Evolutionary conservation across 176 grass and related monocot species (phyloP).

Genomic region (Neostapfia colusana): DNA sequence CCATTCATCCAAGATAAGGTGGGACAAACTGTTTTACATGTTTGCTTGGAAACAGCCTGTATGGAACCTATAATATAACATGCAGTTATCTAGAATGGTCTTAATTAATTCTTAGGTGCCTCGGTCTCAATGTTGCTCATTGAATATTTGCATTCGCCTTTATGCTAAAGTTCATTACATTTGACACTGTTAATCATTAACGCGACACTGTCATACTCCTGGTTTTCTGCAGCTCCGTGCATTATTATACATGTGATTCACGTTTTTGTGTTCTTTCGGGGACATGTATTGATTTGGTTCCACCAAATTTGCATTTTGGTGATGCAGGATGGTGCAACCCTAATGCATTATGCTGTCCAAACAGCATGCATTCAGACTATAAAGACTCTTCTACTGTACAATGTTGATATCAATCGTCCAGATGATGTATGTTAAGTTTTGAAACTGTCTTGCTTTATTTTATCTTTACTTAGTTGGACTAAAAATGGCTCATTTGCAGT

Average conservation of each 20-base stretch:
- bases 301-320: slow-evolving; percentile 5
- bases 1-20: slow-evolving; percentile 83
- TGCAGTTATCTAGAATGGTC: background rate
- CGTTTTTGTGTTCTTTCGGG: background rate
- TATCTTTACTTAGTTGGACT: slow-evolving; percentile 32
- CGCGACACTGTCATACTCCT: background rate
- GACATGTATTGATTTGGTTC: slow-evolving; percentile 18
- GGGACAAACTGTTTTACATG: slow-evolving; percentile 29
- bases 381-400: slow-evolving; percentile 86
- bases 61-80: background rate
- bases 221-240: slow-evolving; percentile 2
- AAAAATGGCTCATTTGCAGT: slow-evolving; percentile 46
- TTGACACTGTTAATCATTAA: background rate
- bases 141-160: background rate
- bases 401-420: slow-evolving; percentile 80
- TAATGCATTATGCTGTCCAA: slow-evolving; percentile 91
- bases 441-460: slow-evolving; percentile 2
- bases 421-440: slow-evolving; percentile 65
- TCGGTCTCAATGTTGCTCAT: background rate
- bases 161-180: background rate
- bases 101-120: background rate
- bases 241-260: background rate
- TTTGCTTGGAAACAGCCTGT: background rate
- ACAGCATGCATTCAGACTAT: slow-evolving; percentile 77
- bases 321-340: slow-evolving; percentile 84